phyloP scores from a whole-genome alignment of 2,329 filamentous ascomycete genomes.

The Nigrospora osmanthi region DNA sequence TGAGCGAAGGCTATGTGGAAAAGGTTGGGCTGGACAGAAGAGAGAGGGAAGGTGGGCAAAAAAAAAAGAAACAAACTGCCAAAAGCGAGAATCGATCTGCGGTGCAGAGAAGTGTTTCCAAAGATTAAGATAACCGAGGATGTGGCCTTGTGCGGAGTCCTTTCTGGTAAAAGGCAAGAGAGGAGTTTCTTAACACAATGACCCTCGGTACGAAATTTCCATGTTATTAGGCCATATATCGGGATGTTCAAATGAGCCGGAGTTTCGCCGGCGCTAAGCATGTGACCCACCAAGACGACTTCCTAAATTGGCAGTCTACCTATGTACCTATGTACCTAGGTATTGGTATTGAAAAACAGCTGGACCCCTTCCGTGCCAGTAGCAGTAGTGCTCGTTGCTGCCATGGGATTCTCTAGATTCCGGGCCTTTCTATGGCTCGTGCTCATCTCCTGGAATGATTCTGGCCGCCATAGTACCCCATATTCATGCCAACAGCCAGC shows the following conservation, averaged over 20 bases:
- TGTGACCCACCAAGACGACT: too few species aligned
- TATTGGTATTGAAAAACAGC: too few species aligned
- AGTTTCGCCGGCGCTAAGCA: neutral
- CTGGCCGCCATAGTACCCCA: too few species aligned
- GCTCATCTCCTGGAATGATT: too few species aligned
- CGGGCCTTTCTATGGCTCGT: too few species aligned
- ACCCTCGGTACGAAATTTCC: neutral
- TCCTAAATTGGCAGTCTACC: too few species aligned
- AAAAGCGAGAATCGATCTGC: conserved; percentile 1
- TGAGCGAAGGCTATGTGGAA: too few species aligned
- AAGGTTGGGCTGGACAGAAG: neutral
- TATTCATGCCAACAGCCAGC: too few species aligned
- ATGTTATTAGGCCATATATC: neutral
- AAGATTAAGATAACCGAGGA: conserved; percentile 3
- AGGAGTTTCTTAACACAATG: conserved; percentile 1
- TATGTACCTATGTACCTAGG: too few species aligned
- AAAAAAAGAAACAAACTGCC: neutral
- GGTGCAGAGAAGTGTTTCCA: conserved; percentile 2
- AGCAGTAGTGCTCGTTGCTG: too few species aligned
- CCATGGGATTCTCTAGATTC: too few species aligned
- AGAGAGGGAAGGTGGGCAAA: neutral
- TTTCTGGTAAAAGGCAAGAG: conserved; percentile 7
- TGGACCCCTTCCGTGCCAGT: too few species aligned
- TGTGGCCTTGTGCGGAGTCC: neutral
- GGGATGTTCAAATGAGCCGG: neutral